Percentiles rank a stretch among this genome's conserved stretches.
Conservation (phyloP, 441 rosid species). For the Sinapis alba region DNA sequence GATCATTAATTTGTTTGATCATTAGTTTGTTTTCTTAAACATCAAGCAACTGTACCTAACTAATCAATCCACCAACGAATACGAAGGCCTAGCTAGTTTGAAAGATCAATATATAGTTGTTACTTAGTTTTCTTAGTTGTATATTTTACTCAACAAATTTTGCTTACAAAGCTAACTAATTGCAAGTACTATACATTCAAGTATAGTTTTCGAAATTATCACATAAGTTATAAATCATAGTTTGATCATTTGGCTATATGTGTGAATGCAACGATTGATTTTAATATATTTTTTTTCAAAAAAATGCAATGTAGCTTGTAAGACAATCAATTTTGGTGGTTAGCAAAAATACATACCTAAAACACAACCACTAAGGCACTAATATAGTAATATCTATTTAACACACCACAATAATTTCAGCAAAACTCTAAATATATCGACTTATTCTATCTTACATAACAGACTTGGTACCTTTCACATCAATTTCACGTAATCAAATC, state of each 20-base stretch:
- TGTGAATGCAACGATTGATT: background rate
- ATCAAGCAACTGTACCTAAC: constrained; percentile 19
- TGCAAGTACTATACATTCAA: background rate
- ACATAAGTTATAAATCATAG: background rate
- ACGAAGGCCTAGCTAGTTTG: constrained; percentile 2
- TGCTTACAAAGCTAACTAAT: constrained; percentile 13
- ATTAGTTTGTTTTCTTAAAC: constrained; percentile 14
- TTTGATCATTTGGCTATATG: background rate
- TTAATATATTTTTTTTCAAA: background rate
- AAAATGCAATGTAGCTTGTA: background rate
- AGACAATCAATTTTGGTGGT: constrained; percentile 31
- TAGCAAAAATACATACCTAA: constrained; percentile 35
- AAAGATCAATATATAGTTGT: background rate
- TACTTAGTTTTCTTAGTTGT: background rate
- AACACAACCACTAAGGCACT: constrained; percentile 35
- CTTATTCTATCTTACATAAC: background rate
- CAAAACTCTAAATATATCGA: constrained; percentile 14
- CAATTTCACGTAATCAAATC: constrained; percentile 21
- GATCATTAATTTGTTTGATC: background rate
- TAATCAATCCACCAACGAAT: constrained; percentile 26
- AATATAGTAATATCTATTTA: constrained; percentile 18
- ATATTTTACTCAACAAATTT: constrained; percentile 2
- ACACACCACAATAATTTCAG: constrained; percentile 13
- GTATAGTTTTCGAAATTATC: background rate
- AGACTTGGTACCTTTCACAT: constrained; percentile 40